Conservation (phyloP, 352 stramenopile species). For the Pythium brachiatum region DNA sequence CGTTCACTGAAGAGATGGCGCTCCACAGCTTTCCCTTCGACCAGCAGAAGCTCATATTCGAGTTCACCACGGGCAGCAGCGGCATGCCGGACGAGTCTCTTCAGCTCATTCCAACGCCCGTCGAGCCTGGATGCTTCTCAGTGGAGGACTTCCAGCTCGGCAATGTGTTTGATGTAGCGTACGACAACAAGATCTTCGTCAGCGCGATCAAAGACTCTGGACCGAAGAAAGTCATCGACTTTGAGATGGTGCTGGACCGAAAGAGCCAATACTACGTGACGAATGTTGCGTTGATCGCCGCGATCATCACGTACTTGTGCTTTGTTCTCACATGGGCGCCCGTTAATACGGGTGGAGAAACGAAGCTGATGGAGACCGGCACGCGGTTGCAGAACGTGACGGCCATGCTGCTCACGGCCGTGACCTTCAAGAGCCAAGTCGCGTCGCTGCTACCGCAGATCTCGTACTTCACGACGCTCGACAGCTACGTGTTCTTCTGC, state of each 20-base stretch:
- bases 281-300: constrained; percentile 44
- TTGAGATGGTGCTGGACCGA: constrained; percentile 61
- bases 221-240: constrained; percentile 41
- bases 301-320: constrained; percentile 54
- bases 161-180: constrained; percentile 55
- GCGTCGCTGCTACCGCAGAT: constrained; percentile 48
- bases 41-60: constrained; percentile 56
- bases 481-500: constrained; percentile 65
- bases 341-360: constrained; percentile 10
- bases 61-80: constrained; percentile 11
- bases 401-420: constrained; percentile 54
- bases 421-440: constrained; percentile 62
- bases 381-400: constrained; percentile 56
- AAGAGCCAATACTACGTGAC: constrained; percentile 51
- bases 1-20: constrained; percentile 58
- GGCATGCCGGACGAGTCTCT: constrained; percentile 34
- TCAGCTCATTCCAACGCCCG: constrained; percentile 26
- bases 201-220: constrained; percentile 34
- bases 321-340: constrained; percentile 21
- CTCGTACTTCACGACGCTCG: constrained; percentile 61
- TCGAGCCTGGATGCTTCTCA: constrained; percentile 43
- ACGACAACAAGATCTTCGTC: constrained; percentile 45
- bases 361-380: constrained; percentile 39
- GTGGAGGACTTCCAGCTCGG: constrained; percentile 51
- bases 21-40: constrained; percentile 58